Percentiles rank a stretch among this genome's conserved stretches.
Conservation (phyloP, 1,284 basidiomycete species). For the Polyporus tsugae region DNA sequence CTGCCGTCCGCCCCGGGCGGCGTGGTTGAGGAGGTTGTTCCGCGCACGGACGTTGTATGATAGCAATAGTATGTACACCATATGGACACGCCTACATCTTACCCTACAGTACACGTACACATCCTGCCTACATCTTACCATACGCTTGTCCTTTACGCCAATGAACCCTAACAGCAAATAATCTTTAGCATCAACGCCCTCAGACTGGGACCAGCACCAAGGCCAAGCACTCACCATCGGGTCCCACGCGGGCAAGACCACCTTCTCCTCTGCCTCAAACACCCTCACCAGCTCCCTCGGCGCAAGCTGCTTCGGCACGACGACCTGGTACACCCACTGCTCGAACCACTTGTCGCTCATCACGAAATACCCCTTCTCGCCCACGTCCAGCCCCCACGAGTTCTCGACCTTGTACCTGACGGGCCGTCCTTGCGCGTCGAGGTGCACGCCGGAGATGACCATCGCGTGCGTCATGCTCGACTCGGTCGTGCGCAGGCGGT, state of each 20-base stretch:
- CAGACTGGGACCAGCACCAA: too few species aligned
- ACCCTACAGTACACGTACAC: neutral
- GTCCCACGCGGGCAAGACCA: slow-evolving; percentile 87
- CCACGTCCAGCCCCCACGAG: slow-evolving; percentile 86
- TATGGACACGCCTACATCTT: neutral
- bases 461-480: slow-evolving; percentile 93
- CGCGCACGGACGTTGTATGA: slow-evolving; percentile 10
- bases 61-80: neutral
- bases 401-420: slow-evolving; percentile 96
- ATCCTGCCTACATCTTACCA: neutral
- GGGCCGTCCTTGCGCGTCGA: slow-evolving; percentile 79
- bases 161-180: slow-evolving; percentile 17
- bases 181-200: neutral
- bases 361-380: slow-evolving; percentile 91
- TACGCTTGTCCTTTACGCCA: slow-evolving; percentile 17
- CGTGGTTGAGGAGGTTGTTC: neutral
- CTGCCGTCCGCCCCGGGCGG: neutral
- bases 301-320: slow-evolving; percentile 82
- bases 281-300: slow-evolving; percentile 83
- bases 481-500: slow-evolving; percentile 85
- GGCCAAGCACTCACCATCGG: slow-evolving; percentile 73
- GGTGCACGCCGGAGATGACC: slow-evolving; percentile 93
- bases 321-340: slow-evolving; percentile 91
- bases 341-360: slow-evolving; percentile 95
- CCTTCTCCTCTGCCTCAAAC: slow-evolving; percentile 71